Conservation (phyloP, 495 filamentous ascomycete species). For the Pyrenula massariospora region DNA sequence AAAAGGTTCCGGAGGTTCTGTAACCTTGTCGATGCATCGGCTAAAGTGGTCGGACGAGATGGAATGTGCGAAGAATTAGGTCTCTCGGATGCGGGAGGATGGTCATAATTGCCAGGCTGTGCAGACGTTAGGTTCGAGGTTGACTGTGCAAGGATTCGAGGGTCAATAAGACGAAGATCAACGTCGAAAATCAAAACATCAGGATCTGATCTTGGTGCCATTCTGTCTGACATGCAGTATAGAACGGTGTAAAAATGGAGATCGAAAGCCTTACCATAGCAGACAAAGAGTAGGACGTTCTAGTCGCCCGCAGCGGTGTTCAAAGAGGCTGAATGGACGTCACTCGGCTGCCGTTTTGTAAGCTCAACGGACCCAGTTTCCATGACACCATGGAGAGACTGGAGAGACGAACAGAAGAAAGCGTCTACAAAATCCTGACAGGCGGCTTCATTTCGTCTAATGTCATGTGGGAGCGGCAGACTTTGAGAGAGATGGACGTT, state of each 20-base stretch:
- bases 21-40: slow-evolving; percentile 11
- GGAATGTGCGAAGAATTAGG: slow-evolving; percentile 4
- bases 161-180: slow-evolving; percentile 7
- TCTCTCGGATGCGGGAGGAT: slow-evolving; percentile 37
- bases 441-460: background rate
- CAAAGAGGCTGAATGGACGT: background rate
- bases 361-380: background rate
- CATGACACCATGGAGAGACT: too few species aligned
- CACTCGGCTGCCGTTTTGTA: background rate
- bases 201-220: background rate
- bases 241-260: too few species aligned
- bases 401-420: too few species aligned
- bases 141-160: slow-evolving; percentile 27
- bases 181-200: background rate
- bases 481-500: background rate
- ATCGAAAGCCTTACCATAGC: background rate
- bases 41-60: slow-evolving; percentile 8
- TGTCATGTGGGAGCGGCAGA: background rate
- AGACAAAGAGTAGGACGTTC: background rate
- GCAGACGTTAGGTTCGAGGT: background rate
- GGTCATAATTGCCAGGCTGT: slow-evolving; percentile 40
- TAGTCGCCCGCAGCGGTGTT: background rate
- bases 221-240: background rate
- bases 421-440: too few species aligned
- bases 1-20: slow-evolving; percentile 30